These are phyloP conservation scores for Kurtzmaniella quercitrusa DNA, from an alignment of 1,139 yeast species.

Conservation along the genomic window DNA sequence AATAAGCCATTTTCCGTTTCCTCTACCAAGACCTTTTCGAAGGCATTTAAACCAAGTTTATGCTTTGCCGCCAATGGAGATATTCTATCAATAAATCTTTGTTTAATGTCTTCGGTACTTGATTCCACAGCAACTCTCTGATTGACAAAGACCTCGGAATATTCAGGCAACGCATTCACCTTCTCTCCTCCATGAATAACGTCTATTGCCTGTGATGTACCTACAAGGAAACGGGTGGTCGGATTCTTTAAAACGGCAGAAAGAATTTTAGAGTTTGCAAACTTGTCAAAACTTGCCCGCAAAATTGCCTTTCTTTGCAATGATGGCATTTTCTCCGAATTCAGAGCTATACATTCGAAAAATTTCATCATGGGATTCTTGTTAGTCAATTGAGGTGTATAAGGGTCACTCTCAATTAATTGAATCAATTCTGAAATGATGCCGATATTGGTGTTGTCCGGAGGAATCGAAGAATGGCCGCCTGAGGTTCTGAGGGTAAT, in stretches of 20 bases:
- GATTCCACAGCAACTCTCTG: constrained; percentile 23
- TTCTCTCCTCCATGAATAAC: constrained; percentile 24
- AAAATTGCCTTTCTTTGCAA: constrained; percentile 16
- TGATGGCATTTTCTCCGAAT: constrained; percentile 12
- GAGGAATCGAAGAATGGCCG: constrained; percentile 74
- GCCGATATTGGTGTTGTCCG: constrained; percentile 74
- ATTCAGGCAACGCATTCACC: constrained; percentile 25
- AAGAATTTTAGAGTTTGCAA: constrained; percentile 19
- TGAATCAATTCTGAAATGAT: constrained; percentile 51
- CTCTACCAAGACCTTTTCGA: background rate
- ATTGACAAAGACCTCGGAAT: constrained; percentile 17
- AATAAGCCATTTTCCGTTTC: constrained; percentile 7
- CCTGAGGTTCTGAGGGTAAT: constrained; percentile 56
- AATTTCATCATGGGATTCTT: constrained; percentile 47
- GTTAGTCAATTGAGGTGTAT: constrained; percentile 36
- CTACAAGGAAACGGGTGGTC: constrained; percentile 14
- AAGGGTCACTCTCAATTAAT: constrained; percentile 48
- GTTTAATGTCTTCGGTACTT: constrained; percentile 13
- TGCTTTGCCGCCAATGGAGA: constrained; percentile 19
- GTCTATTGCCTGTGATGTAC: constrained; percentile 24
- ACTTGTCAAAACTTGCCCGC: constrained; percentile 20
- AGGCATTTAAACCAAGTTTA: constrained; percentile 5
- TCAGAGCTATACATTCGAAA: constrained; percentile 47
- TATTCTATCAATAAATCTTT: constrained; percentile 18
- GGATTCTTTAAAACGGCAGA: constrained; percentile 9